Base-by-base conservation (phyloP, 345 rosid genomes). In the Isatis tinctoria region DNA sequence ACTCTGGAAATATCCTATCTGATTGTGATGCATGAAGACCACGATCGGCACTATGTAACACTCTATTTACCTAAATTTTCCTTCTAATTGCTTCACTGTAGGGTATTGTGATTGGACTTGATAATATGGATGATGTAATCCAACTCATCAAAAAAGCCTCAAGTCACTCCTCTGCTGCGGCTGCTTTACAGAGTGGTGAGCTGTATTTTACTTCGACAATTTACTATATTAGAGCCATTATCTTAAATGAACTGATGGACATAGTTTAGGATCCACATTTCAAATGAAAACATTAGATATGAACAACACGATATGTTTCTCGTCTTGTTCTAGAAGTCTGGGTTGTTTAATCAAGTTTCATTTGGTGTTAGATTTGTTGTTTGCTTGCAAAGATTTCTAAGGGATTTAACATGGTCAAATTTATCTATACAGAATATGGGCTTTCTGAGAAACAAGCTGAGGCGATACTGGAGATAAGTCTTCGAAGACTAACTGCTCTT, bases 391-490 rank as follows among this genome's bases (percentile, higher is more conserved):
- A 53, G 10, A 33, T 53, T 30, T 43, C 10, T 4, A 41, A 14
- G 36, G 45, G 6, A 36, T 57, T 48, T 48, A 60, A 73, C 49
- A 18, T 22, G 33, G 24, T 53, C 59, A 33, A 10, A 36, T 58
- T 74, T 26, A 4, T 39, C 26, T 66, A 59, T 78, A 74, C 85
- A 94, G 96, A 81, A 71, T 90, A 83, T 78, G 73, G 78, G 74
- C 86, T 94, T 32, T 94, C 98, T 67, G 93, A 81, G 69, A 91
- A 90, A 71, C 97, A 94, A 86, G 95, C 97, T 68, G 95, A 94
- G 8, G 96, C 96, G 60, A 79, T 94, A 71, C 75, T 94, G 76
- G 97, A 87, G 80, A 94, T 94, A 56, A 90, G 81, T 78, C 83
- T 94, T 58, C 77, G 96, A 84, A 80, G 97, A 65, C 86, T 94